Conservation (phyloP, 208 protist species). For the Trypanosoma grayi region DNA sequence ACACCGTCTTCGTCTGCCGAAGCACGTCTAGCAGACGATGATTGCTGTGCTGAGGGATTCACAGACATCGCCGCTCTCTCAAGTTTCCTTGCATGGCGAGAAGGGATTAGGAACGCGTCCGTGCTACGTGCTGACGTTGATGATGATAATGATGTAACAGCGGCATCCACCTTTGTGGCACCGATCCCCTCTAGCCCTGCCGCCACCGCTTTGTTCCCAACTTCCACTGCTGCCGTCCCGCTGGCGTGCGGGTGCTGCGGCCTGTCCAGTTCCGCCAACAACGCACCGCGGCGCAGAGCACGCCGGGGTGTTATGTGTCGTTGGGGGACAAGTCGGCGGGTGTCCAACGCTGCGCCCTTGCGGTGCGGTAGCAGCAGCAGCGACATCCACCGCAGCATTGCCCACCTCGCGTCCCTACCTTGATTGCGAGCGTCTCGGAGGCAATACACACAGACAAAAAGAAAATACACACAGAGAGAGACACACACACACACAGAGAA, state of each 20-base stretch:
- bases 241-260: background rate
- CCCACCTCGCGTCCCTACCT: no score
- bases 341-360: background rate
- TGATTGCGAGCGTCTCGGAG: background rate
- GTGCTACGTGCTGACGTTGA: background rate
- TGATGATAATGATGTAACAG: background rate
- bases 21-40: background rate
- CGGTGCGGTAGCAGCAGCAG: background rate
- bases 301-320: background rate
- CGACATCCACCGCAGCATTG: conserved; percentile 8
- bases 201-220: background rate
- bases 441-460: background rate
- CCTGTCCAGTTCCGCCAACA: conserved; percentile 21
- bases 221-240: background rate
- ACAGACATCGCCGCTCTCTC: conserved; percentile 22
- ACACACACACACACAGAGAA: background rate
- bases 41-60: background rate
- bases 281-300: conserved; percentile 6
- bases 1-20: background rate
- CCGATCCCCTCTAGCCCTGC: background rate
- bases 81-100: conserved; percentile 21
- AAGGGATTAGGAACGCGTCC: conserved; percentile 24
- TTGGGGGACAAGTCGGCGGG: conserved; percentile 1
- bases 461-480: background rate
- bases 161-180: background rate